These are phyloP conservation scores for Lipomyces oligophaga DNA, from an alignment of 805 yeast genomes.

Conservation along the genomic window DNA sequence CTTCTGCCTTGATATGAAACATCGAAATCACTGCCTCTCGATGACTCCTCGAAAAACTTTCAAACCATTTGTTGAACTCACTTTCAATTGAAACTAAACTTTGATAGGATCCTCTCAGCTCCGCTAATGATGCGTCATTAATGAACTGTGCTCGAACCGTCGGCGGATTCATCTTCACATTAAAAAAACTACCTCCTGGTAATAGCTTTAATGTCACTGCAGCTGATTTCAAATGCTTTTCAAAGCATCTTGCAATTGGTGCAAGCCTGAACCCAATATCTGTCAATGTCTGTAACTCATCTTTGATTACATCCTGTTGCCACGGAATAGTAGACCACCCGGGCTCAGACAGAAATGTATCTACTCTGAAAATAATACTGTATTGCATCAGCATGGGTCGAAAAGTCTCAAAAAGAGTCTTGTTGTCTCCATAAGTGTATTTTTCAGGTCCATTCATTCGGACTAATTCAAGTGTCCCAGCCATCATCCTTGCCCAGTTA, in stretches of 20 bases:
- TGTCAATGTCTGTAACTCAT: background rate
- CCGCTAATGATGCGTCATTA: background rate
- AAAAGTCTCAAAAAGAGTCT: background rate
- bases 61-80: conserved; percentile 2
- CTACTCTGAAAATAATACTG: background rate
- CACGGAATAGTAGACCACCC: conserved; percentile 12
- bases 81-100: conserved; percentile 2
- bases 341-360: background rate
- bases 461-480: conserved; percentile 3
- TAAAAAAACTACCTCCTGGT: background rate
- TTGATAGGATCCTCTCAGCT: background rate
- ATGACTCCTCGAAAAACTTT: background rate
- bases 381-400: conserved; percentile 1
- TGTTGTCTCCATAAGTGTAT: conserved; percentile 2
- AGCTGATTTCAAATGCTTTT: background rate
- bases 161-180: background rate
- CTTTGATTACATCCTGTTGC: background rate
- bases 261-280: conserved; percentile 2
- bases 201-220: background rate
- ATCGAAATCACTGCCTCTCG: background rate
- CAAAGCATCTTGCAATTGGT: no score
- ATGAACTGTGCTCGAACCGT: conserved; percentile 3
- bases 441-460: conserved; percentile 9
- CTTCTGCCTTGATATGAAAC: background rate
- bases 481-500: conserved; percentile 1